Conservation (phyloP, 75 land plant species). For the Selaginella moellendorffii region DNA sequence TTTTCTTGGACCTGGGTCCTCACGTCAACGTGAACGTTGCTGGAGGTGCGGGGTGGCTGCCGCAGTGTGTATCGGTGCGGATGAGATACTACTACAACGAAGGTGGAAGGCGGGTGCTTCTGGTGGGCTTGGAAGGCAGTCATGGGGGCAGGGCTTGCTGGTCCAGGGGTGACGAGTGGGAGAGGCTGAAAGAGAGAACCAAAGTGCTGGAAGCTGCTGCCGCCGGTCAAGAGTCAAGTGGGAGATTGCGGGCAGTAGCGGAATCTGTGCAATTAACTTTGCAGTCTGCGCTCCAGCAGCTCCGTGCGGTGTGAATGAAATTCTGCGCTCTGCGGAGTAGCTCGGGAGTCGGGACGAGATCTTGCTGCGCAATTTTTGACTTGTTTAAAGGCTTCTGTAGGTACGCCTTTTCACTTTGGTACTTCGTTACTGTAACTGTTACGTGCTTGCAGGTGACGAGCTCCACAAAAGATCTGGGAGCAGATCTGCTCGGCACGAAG, state of each 20-base stretch:
- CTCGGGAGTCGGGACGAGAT: too few relatives aligned
- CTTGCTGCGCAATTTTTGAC: too few relatives aligned
- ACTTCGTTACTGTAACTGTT: too few relatives aligned
- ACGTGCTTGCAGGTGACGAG: too few relatives aligned
- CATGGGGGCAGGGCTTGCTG: constrained; percentile 96
- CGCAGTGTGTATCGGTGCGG: constrained; percentile 85
- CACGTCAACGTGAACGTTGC: constrained; percentile 67
- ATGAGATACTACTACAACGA: constrained; percentile 44
- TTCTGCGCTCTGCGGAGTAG: too few relatives aligned
- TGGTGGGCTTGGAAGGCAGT: constrained; percentile 83
- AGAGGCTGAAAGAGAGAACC: constrained; percentile 64
- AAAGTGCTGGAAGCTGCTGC: constrained; percentile 42
- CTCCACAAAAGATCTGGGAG: too few relatives aligned
- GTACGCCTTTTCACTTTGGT: too few relatives aligned
- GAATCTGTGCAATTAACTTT: constrained; percentile 58
- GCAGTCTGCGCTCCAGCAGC: constrained; percentile 36
- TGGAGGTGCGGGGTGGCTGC: constrained; percentile 98
- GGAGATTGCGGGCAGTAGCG: constrained; percentile 60
- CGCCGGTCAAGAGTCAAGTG: constrained; percentile 38
- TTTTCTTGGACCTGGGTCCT: constrained; percentile 50
- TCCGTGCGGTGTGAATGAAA: constrained; percentile 18
- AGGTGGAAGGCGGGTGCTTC: constrained; percentile 49
- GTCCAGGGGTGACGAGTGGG: constrained; percentile 79
- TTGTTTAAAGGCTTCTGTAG: too few relatives aligned
- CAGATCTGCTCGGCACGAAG: too few relatives aligned